Evolutionary conservation across 768 basidiomycete genomes (phyloP).

Genomic region (Suillus tomentosus): DNA sequence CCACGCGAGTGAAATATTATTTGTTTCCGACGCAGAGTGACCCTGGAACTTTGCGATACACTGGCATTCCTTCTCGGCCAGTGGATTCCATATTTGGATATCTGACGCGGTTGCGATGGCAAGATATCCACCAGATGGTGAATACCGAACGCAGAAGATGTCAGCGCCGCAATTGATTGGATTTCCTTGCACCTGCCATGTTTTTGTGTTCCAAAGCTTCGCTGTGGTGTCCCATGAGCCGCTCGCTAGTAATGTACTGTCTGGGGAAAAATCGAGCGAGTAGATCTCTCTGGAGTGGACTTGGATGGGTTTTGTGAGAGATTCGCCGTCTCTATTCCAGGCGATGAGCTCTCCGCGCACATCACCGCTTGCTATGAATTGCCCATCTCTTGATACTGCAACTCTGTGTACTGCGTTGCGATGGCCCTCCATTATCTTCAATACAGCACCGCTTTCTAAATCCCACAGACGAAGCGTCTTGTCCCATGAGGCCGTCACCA

Average conservation of each 20-base stretch:
- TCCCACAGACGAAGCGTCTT: conserved; percentile 1
- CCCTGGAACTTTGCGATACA: not conserved
- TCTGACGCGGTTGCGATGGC: not conserved
- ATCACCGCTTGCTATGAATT: not conserved
- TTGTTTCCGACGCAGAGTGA: not conserved
- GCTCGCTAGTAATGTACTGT: not conserved
- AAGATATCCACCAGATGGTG: not conserved
- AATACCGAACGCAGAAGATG: not conserved
- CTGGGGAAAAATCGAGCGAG: not conserved
- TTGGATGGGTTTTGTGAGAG: not conserved
- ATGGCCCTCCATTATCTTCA: not conserved
- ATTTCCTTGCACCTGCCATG: not conserved
- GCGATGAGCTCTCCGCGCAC: not conserved
- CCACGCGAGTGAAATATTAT: not conserved
- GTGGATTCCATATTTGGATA: conserved; percentile 1
- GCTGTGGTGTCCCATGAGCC: not conserved
- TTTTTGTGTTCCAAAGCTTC: not conserved
- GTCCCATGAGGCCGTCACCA: not conserved
- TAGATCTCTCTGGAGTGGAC: not conserved
- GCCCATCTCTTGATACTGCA: not conserved
- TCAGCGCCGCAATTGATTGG: not conserved
- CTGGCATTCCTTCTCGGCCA: not conserved
- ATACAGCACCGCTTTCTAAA: not conserved
- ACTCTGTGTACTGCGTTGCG: not conserved
- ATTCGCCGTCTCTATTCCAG: not conserved